These are phyloP conservation scores for Fusarium begoniae DNA, from an alignment of 2,329 filamentous ascomycete species.

Conservation along the genomic window DNA sequence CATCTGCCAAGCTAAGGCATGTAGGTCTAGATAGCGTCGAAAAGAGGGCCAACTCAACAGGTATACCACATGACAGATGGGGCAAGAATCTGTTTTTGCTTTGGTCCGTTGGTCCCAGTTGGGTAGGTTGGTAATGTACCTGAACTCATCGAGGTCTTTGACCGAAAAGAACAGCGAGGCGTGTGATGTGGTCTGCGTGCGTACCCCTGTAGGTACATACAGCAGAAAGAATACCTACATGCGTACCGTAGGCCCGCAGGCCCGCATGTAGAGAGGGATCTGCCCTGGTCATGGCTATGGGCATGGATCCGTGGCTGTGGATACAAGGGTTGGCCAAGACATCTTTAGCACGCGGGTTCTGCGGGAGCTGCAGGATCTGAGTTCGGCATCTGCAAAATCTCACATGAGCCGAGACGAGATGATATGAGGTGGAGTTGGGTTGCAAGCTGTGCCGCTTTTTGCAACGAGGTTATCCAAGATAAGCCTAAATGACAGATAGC, in stretches of 20 bases:
- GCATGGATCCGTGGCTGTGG: constrained; percentile 23
- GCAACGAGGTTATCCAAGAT: not conserved
- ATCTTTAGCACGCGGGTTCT: constrained; percentile 29
- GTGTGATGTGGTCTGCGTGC: constrained; percentile 6
- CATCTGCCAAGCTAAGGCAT: constrained; percentile 20
- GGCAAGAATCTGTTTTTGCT: not conserved
- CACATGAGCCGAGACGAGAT: constrained; percentile 23
- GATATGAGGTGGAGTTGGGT: not conserved
- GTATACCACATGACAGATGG: constrained; percentile 21
- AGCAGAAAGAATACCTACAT: not conserved
- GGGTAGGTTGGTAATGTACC: constrained; percentile 1
- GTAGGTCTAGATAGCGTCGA: constrained; percentile 16
- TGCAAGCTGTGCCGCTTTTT: not conserved
- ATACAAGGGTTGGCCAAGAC: constrained; percentile 30
- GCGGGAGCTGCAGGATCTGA: constrained; percentile 34
- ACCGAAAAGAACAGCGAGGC: not conserved
- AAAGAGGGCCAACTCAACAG: not conserved
- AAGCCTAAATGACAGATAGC: not conserved
- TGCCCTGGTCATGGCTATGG: constrained; percentile 3
- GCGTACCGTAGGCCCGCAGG: constrained; percentile 11
- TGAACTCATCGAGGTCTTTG: constrained; percentile 8
- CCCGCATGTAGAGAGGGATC: constrained; percentile 24
- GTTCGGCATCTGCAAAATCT: constrained; percentile 29
- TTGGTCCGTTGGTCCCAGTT: not conserved
- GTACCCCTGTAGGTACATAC: not conserved